Base-by-base conservation (phyloP, 768 basidiomycete species). In the Lentinus brumalis region DNA sequence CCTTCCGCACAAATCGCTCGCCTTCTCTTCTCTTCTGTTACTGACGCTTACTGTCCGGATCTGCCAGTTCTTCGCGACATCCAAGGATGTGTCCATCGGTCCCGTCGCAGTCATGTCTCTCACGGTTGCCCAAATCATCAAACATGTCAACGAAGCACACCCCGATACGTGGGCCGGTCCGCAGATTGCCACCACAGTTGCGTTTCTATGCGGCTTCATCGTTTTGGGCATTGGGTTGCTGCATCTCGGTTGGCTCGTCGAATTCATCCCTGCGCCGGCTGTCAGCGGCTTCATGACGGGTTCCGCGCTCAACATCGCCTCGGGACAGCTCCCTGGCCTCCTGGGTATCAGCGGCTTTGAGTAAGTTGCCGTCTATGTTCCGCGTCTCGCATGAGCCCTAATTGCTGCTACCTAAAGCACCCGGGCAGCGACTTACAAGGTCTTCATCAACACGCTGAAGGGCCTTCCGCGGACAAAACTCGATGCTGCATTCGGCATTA, bases 41-140 rank as follows among this genome's bases (percentile, higher is more conserved):
- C 32, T 42, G 32, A 29, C 50, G 21, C 49, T 59, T 16, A 51
- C 53, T 42, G 41, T 50, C 38, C 2, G 32, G 44, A 12, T 31
- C 18, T 26, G 40, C 7, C 64, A 92, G 89, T 86, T 96, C 79
- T 97, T 98, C 70, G 96, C 94, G 15, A 98, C 96, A 0, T 92
- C 92, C 40, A 98, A 98, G 74, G 96, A 98, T 77, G 92, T 98
- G 40, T 94, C 94, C 18, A 97, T 98, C 65, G 96, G 96, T 50
- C 96, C 96, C 4, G 95, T 98, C 65, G 96, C 96, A 5, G 96
- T 98, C 69, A 96, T 98, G 94, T 95, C 93, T 1, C 82, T 96
- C 51, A 89, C 91, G 16, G 86, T 87, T 11, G 81, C 92, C 9
- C 86, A 92, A 73, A 86, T 96, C 66, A 90, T 97, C 71, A 77